phyloP scores from a whole-genome alignment of 140 eudicot genomes.

The Cichorium intybus region DNA sequence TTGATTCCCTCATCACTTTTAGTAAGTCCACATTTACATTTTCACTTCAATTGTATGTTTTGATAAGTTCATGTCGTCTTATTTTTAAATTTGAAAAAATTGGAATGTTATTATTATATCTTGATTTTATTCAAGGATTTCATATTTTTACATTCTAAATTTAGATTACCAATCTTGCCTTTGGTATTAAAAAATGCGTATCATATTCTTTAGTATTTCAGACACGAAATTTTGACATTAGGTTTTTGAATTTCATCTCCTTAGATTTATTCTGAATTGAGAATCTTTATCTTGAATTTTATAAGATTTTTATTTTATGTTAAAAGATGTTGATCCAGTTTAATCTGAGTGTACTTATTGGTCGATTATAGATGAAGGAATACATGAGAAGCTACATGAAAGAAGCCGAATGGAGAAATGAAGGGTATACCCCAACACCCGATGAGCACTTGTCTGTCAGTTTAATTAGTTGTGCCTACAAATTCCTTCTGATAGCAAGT shows the following conservation, averaged over 20 bases:
- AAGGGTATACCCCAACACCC: constrained; percentile 10
- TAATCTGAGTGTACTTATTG: background rate
- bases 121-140: background rate
- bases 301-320: no score
- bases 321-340: background rate
- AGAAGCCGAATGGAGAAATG: constrained; percentile 25
- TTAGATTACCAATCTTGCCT: background rate
- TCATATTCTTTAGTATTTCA: background rate
- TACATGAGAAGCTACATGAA: constrained; percentile 3
- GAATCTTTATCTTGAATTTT: no score
- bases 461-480: background rate
- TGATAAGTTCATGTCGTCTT: no score
- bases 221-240: background rate
- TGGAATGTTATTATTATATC: background rate
- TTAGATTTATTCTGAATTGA: no score
- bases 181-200: background rate
- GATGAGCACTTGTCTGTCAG: constrained; percentile 18
- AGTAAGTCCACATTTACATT: no score
- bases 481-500: background rate
- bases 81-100: background rate
- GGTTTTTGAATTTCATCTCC: no score
- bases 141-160: background rate
- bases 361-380: constrained; percentile 4
- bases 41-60: no score
- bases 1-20: no score